Evolutionary conservation across 1,139 yeast genomes (phyloP), one percentile per base, ranked within the genome.

Genomic region (Diutina catenulata): DNA sequence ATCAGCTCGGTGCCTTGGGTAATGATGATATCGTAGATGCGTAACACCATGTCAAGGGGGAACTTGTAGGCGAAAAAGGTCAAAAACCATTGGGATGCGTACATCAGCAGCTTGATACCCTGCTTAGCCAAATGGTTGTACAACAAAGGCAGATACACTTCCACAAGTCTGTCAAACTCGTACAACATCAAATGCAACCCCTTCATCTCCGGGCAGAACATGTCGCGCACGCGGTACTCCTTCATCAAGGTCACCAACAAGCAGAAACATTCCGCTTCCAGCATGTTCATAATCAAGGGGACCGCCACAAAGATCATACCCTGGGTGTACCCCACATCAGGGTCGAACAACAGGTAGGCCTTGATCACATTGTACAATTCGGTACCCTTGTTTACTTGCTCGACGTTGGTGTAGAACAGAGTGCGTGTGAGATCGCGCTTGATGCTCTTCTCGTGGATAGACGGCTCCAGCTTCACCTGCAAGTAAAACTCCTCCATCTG

Each of bases 301-400:
- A 86, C 87, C 0, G 86, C 74, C 35, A 91, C 74, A 51, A 91
- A 88, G 2, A 93, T 94, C 95, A 91, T 86, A 5, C 98, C 97
- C 56, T 91, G 97, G 1, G 96, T 91, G 53, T 91, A 91, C 0
- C 98, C 98, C 28, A 91, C 95, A 41, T 87, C 96, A 1, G 84
- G 79, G 52, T 91, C 97, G 55, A 76, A 81, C 38, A 86, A 60
- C 16, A 93, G 77, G 57, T 88, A 91, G 0, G 88, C 88, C 52
- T 82, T 83, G 45, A 91, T 74, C 25, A 91, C 79, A 43, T 77
- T 76, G 53, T 67, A 82, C 29, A 91, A 60, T 36, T 84, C 77
- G 35, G 70, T 76, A 5, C 63, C 57, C 47, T 67, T 67, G 43
- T 62, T 60, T 32, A 67, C 65, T 44, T 70, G 73, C 31, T 69